Evolutionary conservation across 352 stramenopile species (phyloP).

Genomic region (Phytophthora megakarya): DNA sequence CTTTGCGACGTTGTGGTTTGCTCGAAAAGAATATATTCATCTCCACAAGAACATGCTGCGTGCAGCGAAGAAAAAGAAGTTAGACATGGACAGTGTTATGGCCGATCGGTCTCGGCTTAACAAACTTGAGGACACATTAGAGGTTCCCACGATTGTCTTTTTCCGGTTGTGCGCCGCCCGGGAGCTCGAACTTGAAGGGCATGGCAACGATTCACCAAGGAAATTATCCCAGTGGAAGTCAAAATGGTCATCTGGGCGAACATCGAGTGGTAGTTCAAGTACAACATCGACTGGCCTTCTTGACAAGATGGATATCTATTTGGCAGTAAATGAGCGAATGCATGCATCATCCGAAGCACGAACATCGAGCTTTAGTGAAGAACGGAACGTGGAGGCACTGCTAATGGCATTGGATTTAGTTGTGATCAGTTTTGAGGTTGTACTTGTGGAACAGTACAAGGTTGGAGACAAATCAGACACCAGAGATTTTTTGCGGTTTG

Average conservation of each 20-base stretch:
- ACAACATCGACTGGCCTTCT: conserved; percentile 8
- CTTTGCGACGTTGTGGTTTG: conserved; percentile 60
- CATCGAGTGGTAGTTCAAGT: conserved; percentile 27
- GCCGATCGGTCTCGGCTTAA: conserved; percentile 53
- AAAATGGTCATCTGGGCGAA: conserved; percentile 50
- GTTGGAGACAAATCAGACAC: conserved; percentile 36
- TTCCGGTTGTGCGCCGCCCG: conserved; percentile 69
- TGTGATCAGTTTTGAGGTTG: conserved; percentile 60
- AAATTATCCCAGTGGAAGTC: conserved; percentile 77
- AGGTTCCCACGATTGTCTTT: conserved; percentile 84
- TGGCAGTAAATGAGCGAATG: conserved; percentile 63
- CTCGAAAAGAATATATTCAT: conserved; percentile 75
- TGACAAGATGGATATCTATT: conserved; percentile 65
- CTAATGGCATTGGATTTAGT: conserved; percentile 69
- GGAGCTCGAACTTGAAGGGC: conserved; percentile 73
- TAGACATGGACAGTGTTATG: conserved; percentile 48
- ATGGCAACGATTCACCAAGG: conserved; percentile 65
- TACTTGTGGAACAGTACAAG: conserved; percentile 40
- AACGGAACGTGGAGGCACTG: conserved; percentile 58
- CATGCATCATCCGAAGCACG: conserved; percentile 54
- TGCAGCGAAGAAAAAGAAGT: conserved; percentile 70
- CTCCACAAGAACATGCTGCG: conserved; percentile 74
- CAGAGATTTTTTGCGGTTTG: conserved; percentile 72
- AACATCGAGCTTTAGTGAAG: conserved; percentile 48
- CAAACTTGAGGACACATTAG: conserved; percentile 70